Evolutionary conservation across 331 rosid genomes (phyloP), one percentile per base, ranked within the genome.

Genomic region (Malus hybrid): DNA sequence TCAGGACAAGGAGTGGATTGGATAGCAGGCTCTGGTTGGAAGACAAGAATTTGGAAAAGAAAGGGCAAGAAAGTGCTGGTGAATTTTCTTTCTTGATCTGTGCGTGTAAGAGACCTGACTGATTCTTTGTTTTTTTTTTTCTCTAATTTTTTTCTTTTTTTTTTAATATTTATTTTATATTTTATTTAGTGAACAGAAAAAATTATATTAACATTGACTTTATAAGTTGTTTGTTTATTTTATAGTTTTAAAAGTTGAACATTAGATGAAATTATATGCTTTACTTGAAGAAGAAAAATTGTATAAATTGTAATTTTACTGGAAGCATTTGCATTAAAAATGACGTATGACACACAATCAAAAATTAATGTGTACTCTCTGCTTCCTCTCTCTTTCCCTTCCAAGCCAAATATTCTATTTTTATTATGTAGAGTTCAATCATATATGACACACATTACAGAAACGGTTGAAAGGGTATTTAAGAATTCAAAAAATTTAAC

Each of bases 11-110:
- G 46, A 90, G 87, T 73, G 96, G 97, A 6, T 71, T 88, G 70
- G 88, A 92, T 34, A 90, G 89, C 66, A 85, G 99, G 82, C 74
- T 95, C 1, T 92, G 99, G 99, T 73, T 95, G 81, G 99, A 92
- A 62, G 92, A 90, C 78, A 86, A 84, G 76, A 76, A 22, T 75
- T 71, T 73, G 76, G 84, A 83, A 29, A 70, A 57, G 3, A 81
- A 81, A 57, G 87, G 86, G 11, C 59, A 70, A 1, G 87, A 82
- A 8, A 87, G 71, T 42, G 4, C 3, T 10, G 46, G 10, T 78
- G 91, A 89, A 4, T 90, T 87, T 76, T 88, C 93, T 24, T 70
- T 90, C 82, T 64, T 92, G 80, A 88, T 92, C 55, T 82, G 75
- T 71, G 96, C 96, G 36, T 84, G 88, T 77, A 88, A 90, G 86